Conservation (phyloP, 1,139 yeast species). For the Lipomyces yarrowii region DNA sequence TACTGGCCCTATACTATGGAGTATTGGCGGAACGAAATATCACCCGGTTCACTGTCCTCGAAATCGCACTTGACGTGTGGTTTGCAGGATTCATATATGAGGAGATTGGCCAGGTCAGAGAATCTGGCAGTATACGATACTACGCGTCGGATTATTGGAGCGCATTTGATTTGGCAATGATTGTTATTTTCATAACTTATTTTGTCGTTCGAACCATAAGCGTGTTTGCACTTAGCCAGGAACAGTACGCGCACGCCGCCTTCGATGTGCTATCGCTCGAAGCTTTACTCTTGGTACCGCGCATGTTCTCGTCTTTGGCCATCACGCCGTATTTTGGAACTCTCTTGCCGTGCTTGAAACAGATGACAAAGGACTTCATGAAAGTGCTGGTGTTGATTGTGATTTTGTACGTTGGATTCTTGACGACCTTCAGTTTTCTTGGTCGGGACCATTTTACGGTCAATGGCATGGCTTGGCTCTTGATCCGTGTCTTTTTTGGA, state of each 20-base stretch:
- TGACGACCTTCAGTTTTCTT: constrained; percentile 42
- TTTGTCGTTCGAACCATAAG: constrained; percentile 35
- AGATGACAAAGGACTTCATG: constrained; percentile 41
- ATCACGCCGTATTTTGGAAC: constrained; percentile 44
- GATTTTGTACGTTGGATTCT: constrained; percentile 42
- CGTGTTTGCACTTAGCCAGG: constrained; percentile 26
- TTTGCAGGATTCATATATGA: constrained; percentile 42
- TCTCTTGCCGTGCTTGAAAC: constrained; percentile 41
- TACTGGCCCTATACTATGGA: constrained; percentile 38
- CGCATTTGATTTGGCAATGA: constrained; percentile 39
- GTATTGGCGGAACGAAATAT: constrained; percentile 34
- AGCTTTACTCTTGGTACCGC: constrained; percentile 41
- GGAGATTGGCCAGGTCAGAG: constrained; percentile 41
- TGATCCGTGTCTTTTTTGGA: constrained; percentile 42
- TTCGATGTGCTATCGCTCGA: constrained; percentile 42
- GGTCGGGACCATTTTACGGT: constrained; percentile 39
- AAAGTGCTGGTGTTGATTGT: constrained; percentile 40
- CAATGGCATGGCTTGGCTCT: constrained; percentile 41
- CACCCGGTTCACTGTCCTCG: constrained; percentile 32
- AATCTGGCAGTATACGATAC: constrained; percentile 39
- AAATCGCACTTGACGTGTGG: constrained; percentile 40
- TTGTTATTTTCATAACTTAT: constrained; percentile 37
- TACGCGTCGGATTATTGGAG: constrained; percentile 42
- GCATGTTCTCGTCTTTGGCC: constrained; percentile 41
- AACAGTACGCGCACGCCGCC: constrained; percentile 34